phyloP scores from a whole-genome alignment of 495 filamentous ascomycete species.

The Penicillium coffeae region DNA sequence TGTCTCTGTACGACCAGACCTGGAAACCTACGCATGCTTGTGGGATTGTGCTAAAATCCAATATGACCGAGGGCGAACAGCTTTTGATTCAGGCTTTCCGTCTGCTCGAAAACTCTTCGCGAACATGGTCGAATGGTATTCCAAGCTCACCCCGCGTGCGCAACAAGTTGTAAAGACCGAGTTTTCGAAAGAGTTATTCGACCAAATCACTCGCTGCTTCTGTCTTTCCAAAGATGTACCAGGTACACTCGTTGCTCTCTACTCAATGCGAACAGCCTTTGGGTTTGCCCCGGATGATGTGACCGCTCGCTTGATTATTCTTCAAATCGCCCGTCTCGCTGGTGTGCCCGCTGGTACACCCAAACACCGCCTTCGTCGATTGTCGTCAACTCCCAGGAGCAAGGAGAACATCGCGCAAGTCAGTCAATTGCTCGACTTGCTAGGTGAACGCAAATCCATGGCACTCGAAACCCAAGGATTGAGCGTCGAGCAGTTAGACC shows the following conservation, averaged over 20 bases:
- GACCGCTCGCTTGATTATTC: conserved; percentile 48
- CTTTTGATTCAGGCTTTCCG: conserved; percentile 35
- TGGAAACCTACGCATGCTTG: conserved; percentile 66
- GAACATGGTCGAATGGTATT: conserved; percentile 57
- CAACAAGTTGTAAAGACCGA: conserved; percentile 25
- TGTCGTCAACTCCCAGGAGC: conserved; percentile 39
- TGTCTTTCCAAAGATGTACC: conserved; percentile 49
- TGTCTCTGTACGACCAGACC: conserved; percentile 52
- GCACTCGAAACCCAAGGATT: conserved; percentile 34
- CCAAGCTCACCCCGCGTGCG: conserved; percentile 26
- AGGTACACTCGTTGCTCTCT: conserved; percentile 60
- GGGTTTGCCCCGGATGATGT: conserved; percentile 47
- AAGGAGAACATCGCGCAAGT: conserved; percentile 45
- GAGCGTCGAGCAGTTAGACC: conserved; percentile 35
- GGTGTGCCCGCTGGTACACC: conserved; percentile 36
- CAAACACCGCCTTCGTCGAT: conserved; percentile 39
- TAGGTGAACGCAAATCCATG: conserved; percentile 34
- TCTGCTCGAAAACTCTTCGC: conserved; percentile 54
- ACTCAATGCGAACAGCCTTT: conserved; percentile 52
- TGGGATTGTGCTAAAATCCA: conserved; percentile 58
- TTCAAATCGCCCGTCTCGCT: conserved; percentile 49
- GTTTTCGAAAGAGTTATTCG: conserved; percentile 51
- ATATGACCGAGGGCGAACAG: conserved; percentile 41
- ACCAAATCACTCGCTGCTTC: conserved; percentile 55
- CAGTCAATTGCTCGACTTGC: conserved; percentile 31